Evolutionary conservation across 495 filamentous ascomycete species (phyloP), one percentile per base, ranked within the genome.

Genomic region (Xylaria castorea): DNA sequence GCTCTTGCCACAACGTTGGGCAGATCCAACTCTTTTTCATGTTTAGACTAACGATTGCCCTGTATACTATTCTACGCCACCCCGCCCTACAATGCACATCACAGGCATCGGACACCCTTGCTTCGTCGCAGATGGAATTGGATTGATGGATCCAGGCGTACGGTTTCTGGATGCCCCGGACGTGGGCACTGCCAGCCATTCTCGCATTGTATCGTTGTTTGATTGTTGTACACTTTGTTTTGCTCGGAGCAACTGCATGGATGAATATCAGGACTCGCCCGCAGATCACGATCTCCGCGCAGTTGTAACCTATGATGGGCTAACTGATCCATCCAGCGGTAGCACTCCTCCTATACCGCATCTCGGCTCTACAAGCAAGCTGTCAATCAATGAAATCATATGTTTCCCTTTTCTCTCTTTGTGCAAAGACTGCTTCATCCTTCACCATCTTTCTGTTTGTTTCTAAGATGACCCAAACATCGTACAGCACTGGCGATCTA

Each of bases 141-240:
- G 70, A 66, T 50, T 72, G 48, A 63, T 58, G 70, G 20, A 66
- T 61, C 70, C 62, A 67, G 50, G 70, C 63, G 38, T 55, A 66
- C 42, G 63, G 69, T 71, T 42, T 62, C 68, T 62, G 57, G 30
- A 53, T 61, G 70, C 58, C 55, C 65, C 32, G 25, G n/a, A 57
- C 25, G 60, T 25, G 65, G 70, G 63, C 70, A 67, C 14, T 38
- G n/a, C 53, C 30, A 40, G 50, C 34, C 51, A 72, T 63, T 61
- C 30, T 67, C 36, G 30, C 70, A 66, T 67, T 72, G 46, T 72
- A 72, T 61, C 51, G 65, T 66, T 72, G 62, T 72, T 71, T 71
- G 48, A 71, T 66, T 66, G 38, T 71, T 74, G 60, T 71, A 71
- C 50, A 64, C 55, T 66, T 48, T 53, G 53, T 74, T n/a, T 62